A percentile compares a stretch with the other conserved stretches of the same genome.
phyloP scores from a whole-genome alignment of 805 yeast species.

The Cyberlindnera suaveolens region DNA sequence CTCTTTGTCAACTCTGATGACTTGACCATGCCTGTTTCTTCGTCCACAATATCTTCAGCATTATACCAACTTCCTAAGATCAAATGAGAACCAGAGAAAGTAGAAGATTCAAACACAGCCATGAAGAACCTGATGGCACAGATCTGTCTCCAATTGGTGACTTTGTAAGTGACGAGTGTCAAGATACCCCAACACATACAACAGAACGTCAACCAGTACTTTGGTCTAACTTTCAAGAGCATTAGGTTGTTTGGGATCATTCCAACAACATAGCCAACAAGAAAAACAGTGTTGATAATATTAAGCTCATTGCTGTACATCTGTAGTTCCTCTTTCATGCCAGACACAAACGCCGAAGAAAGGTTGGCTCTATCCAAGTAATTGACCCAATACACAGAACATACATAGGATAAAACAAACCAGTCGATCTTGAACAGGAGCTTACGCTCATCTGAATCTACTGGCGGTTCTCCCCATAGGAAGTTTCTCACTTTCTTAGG shows the following conservation, averaged over 20 bases:
- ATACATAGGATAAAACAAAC: conserved; percentile 19
- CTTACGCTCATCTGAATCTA: conserved; percentile 15
- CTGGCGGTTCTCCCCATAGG: conserved; percentile 23
- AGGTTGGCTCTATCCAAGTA: conserved; percentile 54
- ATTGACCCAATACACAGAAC: conserved; percentile 32
- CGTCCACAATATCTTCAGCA: conserved; percentile 24
- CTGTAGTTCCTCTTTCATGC: conserved; percentile 52
- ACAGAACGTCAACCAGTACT: conserved; percentile 50
- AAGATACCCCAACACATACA: conserved; percentile 51
- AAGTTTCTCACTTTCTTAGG: conserved; percentile 13
- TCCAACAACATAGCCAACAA: conserved; percentile 55
- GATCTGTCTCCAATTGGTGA: conserved; percentile 40
- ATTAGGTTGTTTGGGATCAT: conserved; percentile 57
- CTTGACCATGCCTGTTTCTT: conserved; percentile 16
- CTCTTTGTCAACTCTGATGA: conserved; percentile 41
- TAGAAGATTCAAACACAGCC: conserved; percentile 54
- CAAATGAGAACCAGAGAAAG: conserved; percentile 49
- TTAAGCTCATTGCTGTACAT: conserved; percentile 45
- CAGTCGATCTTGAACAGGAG: conserved; percentile 22
- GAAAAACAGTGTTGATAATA: conserved; percentile 48
- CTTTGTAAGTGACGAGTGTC: conserved; percentile 46
- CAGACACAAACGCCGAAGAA: conserved; percentile 56
- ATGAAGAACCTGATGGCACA: conserved; percentile 55
- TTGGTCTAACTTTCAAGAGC: conserved; percentile 45
- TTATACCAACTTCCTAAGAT: conserved; percentile 51